phyloP scores from a whole-genome alignment of 768 basidiomycete species.

The Collybiopsis confluens region DNA sequence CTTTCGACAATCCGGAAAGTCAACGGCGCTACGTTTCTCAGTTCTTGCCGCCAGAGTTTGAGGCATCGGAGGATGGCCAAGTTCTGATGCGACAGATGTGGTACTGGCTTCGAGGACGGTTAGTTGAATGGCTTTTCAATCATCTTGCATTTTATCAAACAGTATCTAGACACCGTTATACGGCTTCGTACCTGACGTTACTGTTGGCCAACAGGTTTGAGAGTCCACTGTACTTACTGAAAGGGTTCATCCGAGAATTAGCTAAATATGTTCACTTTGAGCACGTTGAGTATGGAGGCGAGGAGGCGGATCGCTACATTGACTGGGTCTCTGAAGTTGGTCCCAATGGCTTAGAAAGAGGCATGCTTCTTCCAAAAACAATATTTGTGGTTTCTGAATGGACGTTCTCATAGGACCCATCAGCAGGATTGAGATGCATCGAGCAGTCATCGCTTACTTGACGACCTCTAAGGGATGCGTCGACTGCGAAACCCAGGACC shows the following conservation, averaged over 20 bases:
- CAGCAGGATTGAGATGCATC: background rate
- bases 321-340: no score
- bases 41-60: constrained; percentile 7
- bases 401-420: background rate
- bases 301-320: no score
- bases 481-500: background rate
- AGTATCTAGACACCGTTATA: background rate
- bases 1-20: constrained; percentile 2
- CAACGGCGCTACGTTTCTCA: constrained; percentile 1
- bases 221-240: no score
- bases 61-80: background rate
- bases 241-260: no score
- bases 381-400: no score
- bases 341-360: no score
- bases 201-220: no score
- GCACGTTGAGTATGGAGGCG: no score
- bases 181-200: background rate
- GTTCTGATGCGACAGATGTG: constrained; percentile 8
- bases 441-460: background rate
- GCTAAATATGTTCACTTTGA: no score
- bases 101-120: constrained; percentile 14
- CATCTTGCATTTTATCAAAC: background rate
- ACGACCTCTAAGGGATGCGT: background rate
- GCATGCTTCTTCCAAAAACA: no score
- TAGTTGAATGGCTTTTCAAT: background rate